A percentile compares a stretch with the other conserved stretches of the same genome.
phyloP scores from a whole-genome alignment of 345 rosid genomes.

The Citrus unshiu region DNA sequence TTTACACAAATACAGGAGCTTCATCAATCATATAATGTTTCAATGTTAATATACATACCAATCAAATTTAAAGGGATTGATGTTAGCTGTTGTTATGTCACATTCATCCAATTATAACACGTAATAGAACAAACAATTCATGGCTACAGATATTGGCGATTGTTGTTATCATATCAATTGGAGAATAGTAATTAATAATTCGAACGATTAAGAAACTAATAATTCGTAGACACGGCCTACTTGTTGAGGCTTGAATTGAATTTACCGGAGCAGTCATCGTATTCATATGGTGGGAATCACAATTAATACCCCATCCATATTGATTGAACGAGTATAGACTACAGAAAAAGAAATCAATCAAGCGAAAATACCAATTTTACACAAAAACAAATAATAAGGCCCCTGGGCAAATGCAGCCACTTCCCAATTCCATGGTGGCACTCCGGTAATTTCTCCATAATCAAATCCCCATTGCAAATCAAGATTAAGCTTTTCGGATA shows the following conservation, averaged over 20 bases:
- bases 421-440: background rate
- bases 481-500: too few relatives aligned
- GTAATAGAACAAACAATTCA: too few relatives aligned
- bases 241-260: background rate
- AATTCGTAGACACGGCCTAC: background rate
- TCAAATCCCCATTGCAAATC: background rate
- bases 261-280: background rate
- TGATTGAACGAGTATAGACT: background rate
- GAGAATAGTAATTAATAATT: too few relatives aligned
- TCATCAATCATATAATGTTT: background rate
- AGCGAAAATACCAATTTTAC: background rate
- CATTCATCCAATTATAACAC: background rate
- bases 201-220: too few relatives aligned
- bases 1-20: background rate
- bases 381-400: background rate
- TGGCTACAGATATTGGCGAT: too few relatives aligned
- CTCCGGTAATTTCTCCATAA: background rate
- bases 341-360: background rate
- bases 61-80: background rate
- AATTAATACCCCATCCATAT: background rate
- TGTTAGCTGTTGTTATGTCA: background rate
- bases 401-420: too few relatives aligned
- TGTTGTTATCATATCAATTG: too few relatives aligned
- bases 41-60: background rate
- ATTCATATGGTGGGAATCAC: background rate